A percentile compares a stretch with the other conserved stretches of the same genome.
phyloP scores from a whole-genome alignment of 768 basidiomycete species.

The Hericium coralloides region DNA sequence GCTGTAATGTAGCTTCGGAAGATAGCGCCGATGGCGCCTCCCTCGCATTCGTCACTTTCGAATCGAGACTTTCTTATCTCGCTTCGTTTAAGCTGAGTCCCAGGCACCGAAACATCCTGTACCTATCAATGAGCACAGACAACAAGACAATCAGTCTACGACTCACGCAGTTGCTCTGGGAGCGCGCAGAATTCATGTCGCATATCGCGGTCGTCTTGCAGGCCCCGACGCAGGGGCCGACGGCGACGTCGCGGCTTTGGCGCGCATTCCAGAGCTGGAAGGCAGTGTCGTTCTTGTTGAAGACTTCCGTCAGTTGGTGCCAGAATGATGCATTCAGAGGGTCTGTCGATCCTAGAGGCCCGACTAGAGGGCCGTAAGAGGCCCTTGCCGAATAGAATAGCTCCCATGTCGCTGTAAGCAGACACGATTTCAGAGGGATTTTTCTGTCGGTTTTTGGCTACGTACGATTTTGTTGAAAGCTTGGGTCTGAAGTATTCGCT shows the following conservation, averaged over 20 bases:
- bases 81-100: no score
- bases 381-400: neutral
- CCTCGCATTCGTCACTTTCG: no score
- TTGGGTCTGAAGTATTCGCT: slow-evolving; percentile 32
- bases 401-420: slow-evolving; percentile 29
- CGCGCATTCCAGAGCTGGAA: slow-evolving; percentile 39
- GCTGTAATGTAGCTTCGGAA: no score
- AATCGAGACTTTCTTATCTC: no score
- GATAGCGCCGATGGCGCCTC: no score
- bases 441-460: neutral
- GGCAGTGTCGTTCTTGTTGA: slow-evolving; percentile 35
- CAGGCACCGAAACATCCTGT: no score
- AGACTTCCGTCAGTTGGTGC: slow-evolving; percentile 50
- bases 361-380: neutral
- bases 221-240: slow-evolving; percentile 25
- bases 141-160: no score
- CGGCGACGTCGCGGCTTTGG: slow-evolving; percentile 30
- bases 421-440: no score
- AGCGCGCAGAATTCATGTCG: slow-evolving; percentile 23
- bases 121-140: no score
- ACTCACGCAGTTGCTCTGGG: neutral
- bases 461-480: slow-evolving; percentile 40
- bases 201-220: slow-evolving; percentile 37
- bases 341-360: slow-evolving; percentile 21
- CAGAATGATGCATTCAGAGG: slow-evolving; percentile 47